Percentiles rank a stretch among this genome's conserved stretches.
Conservation (phyloP, 2,329 filamentous ascomycete genomes). For the Teratosphaeria viscida region DNA sequence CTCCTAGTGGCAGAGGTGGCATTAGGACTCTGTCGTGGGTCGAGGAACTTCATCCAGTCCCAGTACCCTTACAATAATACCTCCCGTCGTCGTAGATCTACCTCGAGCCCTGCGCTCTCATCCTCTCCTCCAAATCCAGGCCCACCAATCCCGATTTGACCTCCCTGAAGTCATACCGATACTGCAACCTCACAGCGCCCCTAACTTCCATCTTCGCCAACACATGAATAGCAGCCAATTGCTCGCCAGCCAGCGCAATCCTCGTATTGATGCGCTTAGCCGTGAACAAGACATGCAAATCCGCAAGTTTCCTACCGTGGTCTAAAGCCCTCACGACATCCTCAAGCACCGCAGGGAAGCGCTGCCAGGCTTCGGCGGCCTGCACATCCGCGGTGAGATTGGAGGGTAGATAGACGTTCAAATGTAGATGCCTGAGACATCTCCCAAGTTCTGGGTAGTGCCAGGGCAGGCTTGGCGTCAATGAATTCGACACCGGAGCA, state of each 20-base stretch:
- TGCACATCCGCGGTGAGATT: conserved; percentile 2
- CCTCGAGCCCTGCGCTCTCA: conserved; percentile 3
- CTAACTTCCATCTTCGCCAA: conserved; percentile 13
- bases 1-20: too few relatives aligned
- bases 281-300: conserved; percentile 10
- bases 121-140: conserved; percentile 9
- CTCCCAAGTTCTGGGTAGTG: conserved; percentile 9
- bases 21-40: too few relatives aligned
- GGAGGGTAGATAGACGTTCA: conserved; percentile 12
- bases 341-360: background rate
- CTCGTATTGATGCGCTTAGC: conserved; percentile 8
- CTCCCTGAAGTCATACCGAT: conserved; percentile 6
- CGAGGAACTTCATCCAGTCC: too few relatives aligned
- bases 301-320: conserved; percentile 6
- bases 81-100: too few relatives aligned
- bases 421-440: conserved; percentile 9
- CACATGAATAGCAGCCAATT: conserved; percentile 4
- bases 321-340: conserved; percentile 11
- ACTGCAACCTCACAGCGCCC: conserved; percentile 10
- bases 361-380: background rate
- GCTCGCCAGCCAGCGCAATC: conserved; percentile 2
- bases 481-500: background rate
- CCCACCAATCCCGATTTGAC: conserved; percentile 6
- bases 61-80: too few relatives aligned
- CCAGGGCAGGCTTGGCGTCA: conserved; percentile 13